These are phyloP conservation scores for Lathyrus oleraceus DNA, from an alignment of 306 rosid genomes.

Conservation along the genomic window DNA sequence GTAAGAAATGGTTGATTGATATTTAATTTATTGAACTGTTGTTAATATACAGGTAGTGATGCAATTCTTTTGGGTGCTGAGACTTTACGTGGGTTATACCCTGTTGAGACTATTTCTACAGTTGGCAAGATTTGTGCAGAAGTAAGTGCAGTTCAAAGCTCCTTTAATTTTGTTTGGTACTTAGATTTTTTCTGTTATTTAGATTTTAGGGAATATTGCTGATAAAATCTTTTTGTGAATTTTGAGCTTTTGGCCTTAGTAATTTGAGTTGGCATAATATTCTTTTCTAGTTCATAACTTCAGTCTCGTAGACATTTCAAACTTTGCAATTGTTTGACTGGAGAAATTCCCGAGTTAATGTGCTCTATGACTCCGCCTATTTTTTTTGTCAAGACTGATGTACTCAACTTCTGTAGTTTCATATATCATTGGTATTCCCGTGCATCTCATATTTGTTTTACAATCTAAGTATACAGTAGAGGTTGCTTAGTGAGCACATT, in stretches of 20 bases:
- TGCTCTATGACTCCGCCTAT: not conserved
- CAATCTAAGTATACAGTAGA: not conserved
- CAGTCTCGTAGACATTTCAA: not conserved
- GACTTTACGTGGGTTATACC: constrained; percentile 94
- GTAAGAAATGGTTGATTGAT: constrained; percentile 1
- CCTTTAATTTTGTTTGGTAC: constrained; percentile 23
- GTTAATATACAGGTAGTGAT: constrained; percentile 77
- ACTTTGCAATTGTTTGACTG: constrained; percentile 17
- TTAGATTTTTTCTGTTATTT: constrained; percentile 27
- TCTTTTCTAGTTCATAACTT: constrained; percentile 28
- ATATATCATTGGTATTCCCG: not conserved
- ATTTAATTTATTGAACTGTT: constrained; percentile 32
- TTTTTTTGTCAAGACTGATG: constrained; percentile 23
- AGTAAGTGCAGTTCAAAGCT: constrained; percentile 45
- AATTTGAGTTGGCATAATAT: constrained; percentile 18
- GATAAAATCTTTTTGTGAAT: constrained; percentile 16
- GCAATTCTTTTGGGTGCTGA: constrained; percentile 99
- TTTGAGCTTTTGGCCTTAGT: constrained; percentile 18
- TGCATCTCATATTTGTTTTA: not conserved
- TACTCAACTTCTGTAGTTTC: not conserved
- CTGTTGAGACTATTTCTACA: constrained; percentile 86
- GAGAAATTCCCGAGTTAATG: not conserved
- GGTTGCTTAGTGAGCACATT: constrained; percentile 12
- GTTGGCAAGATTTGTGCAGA: constrained; percentile 93
- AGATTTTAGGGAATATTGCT: not conserved